Conservation (phyloP, 148 eudicot genomes). For the Rhododendron simsii region DNA sequence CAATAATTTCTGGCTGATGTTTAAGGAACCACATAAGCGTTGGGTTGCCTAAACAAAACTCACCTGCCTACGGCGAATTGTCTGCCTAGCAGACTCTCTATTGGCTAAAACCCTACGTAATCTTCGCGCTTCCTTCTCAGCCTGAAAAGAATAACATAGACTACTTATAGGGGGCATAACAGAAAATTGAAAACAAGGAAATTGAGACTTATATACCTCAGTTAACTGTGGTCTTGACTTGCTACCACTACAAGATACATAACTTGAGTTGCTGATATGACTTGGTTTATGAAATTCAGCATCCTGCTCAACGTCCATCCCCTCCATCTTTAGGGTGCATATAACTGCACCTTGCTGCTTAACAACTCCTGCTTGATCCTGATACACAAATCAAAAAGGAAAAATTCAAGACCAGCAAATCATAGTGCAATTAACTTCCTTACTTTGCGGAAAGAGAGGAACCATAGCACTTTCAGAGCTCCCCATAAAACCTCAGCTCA, state of each 20-base stretch:
- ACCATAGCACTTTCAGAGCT: background rate
- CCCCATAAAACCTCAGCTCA: background rate
- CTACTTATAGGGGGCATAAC: background rate
- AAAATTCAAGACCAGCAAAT: conserved; percentile 16
- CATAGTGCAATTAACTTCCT: background rate
- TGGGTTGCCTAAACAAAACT: background rate
- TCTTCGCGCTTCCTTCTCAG: conserved; percentile 67
- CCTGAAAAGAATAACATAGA: conserved; percentile 24
- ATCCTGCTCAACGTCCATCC: conserved; percentile 19
- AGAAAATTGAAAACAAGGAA: background rate
- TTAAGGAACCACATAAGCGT: background rate
- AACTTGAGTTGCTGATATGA: conserved; percentile 7
- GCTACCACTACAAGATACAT: conserved; percentile 21
- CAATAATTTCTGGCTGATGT: background rate
- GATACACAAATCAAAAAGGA: conserved; percentile 18
- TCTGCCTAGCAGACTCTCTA: conserved; percentile 84
- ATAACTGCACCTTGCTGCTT: conserved; percentile 20
- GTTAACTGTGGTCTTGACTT: conserved; percentile 46
- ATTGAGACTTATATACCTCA: conserved; percentile 33
- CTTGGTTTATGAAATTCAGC: conserved; percentile 21
- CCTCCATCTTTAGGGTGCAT: conserved; percentile 10
- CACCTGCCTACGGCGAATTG: conserved; percentile 87
- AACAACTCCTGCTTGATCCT: conserved; percentile 35
- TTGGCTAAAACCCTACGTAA: conserved; percentile 69
- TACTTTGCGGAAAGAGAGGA: background rate